phyloP scores from a whole-genome alignment of 345 rosid species.

The Excoecaria agallocha region DNA sequence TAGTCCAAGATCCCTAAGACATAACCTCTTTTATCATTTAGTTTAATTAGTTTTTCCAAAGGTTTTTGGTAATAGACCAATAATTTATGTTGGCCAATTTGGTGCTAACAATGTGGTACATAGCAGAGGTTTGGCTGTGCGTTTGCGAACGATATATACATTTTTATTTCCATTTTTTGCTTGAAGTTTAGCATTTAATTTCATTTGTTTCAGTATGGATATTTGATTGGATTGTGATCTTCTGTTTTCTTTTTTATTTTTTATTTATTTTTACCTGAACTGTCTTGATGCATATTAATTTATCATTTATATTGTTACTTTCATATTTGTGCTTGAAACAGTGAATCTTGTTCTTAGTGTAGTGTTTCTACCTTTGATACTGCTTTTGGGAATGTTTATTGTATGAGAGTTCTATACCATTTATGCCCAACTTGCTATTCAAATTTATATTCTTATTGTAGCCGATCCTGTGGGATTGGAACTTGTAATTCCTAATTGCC shows the following conservation, averaged over 20 bases:
- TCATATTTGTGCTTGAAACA: slow-evolving; percentile 2
- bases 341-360: slow-evolving; percentile 8
- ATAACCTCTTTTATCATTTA: neutral
- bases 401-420: neutral
- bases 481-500: slow-evolving; percentile 69
- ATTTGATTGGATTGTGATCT: neutral
- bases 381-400: neutral
- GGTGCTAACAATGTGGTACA: neutral
- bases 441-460: slow-evolving; percentile 32
- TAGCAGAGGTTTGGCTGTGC: neutral
- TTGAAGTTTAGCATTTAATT: neutral
- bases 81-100: neutral
- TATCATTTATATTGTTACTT: slow-evolving; percentile 5
- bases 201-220: neutral
- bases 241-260: neutral
- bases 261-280: neutral
- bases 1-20: neutral
- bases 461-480: slow-evolving; percentile 90
- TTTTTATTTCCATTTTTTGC: neutral
- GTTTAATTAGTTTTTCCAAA: too few species aligned
- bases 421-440: slow-evolving; percentile 8
- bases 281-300: neutral
- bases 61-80: neutral
- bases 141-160: neutral
- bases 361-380: neutral